A percentile compares a stretch with the other conserved stretches of the same genome.
These are phyloP conservation scores for Trichosporon sp. DNA, from an alignment of 1,284 basidiomycete genomes.

Conservation along the genomic window DNA sequence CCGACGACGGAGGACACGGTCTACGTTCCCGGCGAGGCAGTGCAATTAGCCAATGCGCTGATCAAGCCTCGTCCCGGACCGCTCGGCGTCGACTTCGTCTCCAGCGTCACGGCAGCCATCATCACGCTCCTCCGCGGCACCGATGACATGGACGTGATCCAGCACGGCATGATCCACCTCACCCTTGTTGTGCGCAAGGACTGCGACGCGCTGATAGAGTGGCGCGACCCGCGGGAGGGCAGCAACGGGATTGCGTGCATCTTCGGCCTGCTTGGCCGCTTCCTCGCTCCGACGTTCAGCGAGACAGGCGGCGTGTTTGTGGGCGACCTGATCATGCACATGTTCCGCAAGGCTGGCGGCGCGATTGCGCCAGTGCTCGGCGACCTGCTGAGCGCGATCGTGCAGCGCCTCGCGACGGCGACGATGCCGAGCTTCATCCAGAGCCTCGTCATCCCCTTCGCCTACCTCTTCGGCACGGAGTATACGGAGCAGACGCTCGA, in stretches of 20 bases:
- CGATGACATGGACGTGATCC: slow-evolving; percentile 77
- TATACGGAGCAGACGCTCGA: slow-evolving; percentile 70
- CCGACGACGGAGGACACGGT: slow-evolving; percentile 59
- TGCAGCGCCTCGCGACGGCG: slow-evolving; percentile 69
- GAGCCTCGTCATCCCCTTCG: slow-evolving; percentile 85
- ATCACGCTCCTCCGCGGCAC: slow-evolving; percentile 62
- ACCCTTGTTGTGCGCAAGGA: slow-evolving; percentile 84
- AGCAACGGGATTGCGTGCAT: slow-evolving; percentile 68
- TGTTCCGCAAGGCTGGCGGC: slow-evolving; percentile 72
- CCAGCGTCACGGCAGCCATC: slow-evolving; percentile 63
- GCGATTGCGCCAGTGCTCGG: slow-evolving; percentile 64
- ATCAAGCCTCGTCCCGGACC: slow-evolving; percentile 59
- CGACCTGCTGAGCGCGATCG: slow-evolving; percentile 76
- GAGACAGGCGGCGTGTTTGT: slow-evolving; percentile 85
- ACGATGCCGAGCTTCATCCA: slow-evolving; percentile 76
- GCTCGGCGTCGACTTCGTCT: slow-evolving; percentile 71
- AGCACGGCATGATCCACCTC: slow-evolving; percentile 75
- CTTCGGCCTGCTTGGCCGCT: slow-evolving; percentile 66
- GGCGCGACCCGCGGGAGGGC: slow-evolving; percentile 59
- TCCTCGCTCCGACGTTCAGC: slow-evolving; percentile 58
- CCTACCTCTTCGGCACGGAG: slow-evolving; percentile 74
- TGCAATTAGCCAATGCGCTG: slow-evolving; percentile 71
- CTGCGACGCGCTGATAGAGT: slow-evolving; percentile 67
- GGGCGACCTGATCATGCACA: slow-evolving; percentile 88
- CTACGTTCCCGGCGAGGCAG: slow-evolving; percentile 64